These are phyloP conservation scores for Saccharomycopsis sp. DNA, from an alignment of 805 yeast genomes.

Conservation along the genomic window DNA sequence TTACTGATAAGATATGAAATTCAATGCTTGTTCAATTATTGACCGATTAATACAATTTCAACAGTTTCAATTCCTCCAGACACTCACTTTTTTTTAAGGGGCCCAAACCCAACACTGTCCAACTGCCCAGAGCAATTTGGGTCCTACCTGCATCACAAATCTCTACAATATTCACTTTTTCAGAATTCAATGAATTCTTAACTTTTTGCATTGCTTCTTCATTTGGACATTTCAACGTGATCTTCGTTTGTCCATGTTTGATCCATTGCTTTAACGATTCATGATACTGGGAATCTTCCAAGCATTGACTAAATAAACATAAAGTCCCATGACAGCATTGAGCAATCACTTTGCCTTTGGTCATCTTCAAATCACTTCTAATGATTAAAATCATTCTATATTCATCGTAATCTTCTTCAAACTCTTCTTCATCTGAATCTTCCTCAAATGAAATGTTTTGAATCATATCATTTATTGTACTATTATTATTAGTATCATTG, in stretches of 20 bases:
- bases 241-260: slow-evolving; percentile 83
- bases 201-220: slow-evolving; percentile 64
- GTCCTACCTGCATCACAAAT: slow-evolving; percentile 97
- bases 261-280: slow-evolving; percentile 68
- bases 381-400: slow-evolving; percentile 85
- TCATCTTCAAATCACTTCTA: slow-evolving; percentile 83
- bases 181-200: too few species aligned
- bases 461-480: too few species aligned
- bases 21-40: too few species aligned
- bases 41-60: too few species aligned
- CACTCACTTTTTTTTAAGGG: too few species aligned
- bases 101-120: slow-evolving; percentile 93
- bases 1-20: too few species aligned
- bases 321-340: slow-evolving; percentile 98
- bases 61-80: too few species aligned
- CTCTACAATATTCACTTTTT: too few species aligned
- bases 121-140: slow-evolving; percentile 91
- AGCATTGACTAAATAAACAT: slow-evolving; percentile 55
- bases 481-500: too few species aligned
- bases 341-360: slow-evolving; percentile 93
- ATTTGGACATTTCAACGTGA: slow-evolving; percentile 64
- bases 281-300: slow-evolving; percentile 22
- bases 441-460: too few species aligned
- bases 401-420: too few species aligned
- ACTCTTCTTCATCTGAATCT: too few species aligned